phyloP scores from a whole-genome alignment of 345 rosid genomes.

The Camelina neglecta region DNA sequence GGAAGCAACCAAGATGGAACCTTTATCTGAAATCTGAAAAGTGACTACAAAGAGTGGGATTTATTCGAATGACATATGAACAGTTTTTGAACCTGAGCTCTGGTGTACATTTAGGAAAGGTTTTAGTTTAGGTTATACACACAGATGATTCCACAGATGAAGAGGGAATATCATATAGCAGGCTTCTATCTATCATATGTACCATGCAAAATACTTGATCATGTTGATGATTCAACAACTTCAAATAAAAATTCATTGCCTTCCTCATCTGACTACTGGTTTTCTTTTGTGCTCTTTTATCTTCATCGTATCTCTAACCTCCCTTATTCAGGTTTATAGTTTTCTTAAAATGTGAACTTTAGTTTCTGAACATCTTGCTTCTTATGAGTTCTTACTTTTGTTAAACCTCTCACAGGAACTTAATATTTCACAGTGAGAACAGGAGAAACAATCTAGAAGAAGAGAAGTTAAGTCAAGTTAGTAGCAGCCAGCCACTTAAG shows the following conservation, averaged over 20 bases:
- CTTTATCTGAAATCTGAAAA: constrained; percentile 5
- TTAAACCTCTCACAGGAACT: background rate
- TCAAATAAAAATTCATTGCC: constrained; percentile 23
- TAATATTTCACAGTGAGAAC: background rate
- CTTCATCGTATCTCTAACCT: background rate
- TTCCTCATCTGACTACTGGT: constrained; percentile 4
- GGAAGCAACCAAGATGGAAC: constrained; percentile 27
- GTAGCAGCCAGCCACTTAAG: background rate
- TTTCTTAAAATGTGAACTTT: background rate
- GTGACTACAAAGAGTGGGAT: constrained; percentile 10
- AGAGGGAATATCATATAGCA: constrained; percentile 17
- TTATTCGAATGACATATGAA: constrained; percentile 1
- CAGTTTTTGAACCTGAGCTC: constrained; percentile 29
- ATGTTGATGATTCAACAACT: constrained; percentile 23
- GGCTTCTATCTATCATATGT: constrained; percentile 19
- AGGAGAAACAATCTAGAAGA: background rate
- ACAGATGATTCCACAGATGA: constrained; percentile 34
- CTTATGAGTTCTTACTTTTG: background rate
- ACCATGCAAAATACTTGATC: constrained; percentile 11
- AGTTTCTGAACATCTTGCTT: background rate
- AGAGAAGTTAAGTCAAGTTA: background rate
- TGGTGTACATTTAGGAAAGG: constrained; percentile 43
- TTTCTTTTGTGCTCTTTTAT: background rate
- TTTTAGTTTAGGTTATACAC: constrained; percentile 38
- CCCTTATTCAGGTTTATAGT: background rate